Base-by-base conservation (phyloP, 148 eudicot genomes). In the Selenicereus undatus region DNA sequence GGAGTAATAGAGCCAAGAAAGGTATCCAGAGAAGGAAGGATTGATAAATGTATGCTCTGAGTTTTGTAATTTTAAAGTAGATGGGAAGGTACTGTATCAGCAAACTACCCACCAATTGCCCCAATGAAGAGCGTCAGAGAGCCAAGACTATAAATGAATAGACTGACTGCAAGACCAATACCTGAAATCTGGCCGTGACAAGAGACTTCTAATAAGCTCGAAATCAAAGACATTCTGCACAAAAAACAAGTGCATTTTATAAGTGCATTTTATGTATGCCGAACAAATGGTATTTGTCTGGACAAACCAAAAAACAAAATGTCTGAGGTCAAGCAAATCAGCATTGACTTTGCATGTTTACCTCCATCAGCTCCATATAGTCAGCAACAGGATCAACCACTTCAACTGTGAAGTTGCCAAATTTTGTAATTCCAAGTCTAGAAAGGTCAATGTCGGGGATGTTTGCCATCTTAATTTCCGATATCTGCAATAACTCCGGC, bases 361-460 rank as follows among this genome's bases (percentile, higher is more conserved):
- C 99, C 92, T 97, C 97, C 97, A 97, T 87, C 71, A 97, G 91
- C 83, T 92, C 98, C 87, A 92, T 76, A 78, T 97, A 97, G 77
- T 97, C 99, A 80, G 91, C 91, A 82, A 94, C 99, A 58, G 99
- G 95, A 80, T 97, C 98, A 83, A 97, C 92, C 52, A 97, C 98
- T 83, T 97, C 99, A 79, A 97, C 98, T 74, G 83, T 84, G 80
- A 97, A 97, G 78, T 88, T 86, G 45, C 97, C 97, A 82, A 82
- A 94, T 76, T 86, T 81, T 62, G 94, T 85, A 50, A 90, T 86
- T 81, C 99, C 98, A 78, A 92, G 80, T 29, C 81, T 35, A 81
- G 98, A 89, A 81, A 97, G 95, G 83, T 94, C 94, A 56, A 92
- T 85, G 86, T 97, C 98, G 24, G 98, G 94, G 84, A 97, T 88